Percentiles rank a stretch among this genome's conserved stretches.
Evolutionary conservation across 805 yeast genomes (phyloP).

Genomic region (Hanseniaspora guilliermondii): DNA sequence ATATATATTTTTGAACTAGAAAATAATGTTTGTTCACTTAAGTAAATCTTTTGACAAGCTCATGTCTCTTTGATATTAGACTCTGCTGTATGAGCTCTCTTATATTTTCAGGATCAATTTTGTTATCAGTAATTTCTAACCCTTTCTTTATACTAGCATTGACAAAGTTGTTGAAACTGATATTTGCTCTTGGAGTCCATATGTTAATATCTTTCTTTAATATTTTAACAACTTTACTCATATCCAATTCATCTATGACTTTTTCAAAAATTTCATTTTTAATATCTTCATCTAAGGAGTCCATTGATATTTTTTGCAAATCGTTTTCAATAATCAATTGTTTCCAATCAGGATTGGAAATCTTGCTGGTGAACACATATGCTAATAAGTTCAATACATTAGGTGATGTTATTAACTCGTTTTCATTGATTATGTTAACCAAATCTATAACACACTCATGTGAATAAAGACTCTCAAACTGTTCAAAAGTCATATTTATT

Average conservation of each 20-base stretch:
- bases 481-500: background rate
- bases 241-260: slow-evolving; percentile 44
- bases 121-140: slow-evolving; percentile 68
- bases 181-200: slow-evolving; percentile 42
- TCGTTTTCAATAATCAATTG: slow-evolving; percentile 31
- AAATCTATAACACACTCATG: background rate
- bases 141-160: slow-evolving; percentile 74
- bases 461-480: background rate
- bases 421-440: slow-evolving; percentile 1
- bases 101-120: slow-evolving; percentile 24
- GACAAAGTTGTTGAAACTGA: slow-evolving; percentile 51
- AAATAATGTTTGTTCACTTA: too few relatives aligned
- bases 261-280: slow-evolving; percentile 22
- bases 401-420: background rate
- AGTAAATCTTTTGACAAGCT: background rate
- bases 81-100: background rate
- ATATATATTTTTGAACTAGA: background rate
- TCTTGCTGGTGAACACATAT: background rate
- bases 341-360: slow-evolving; percentile 4
- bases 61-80: background rate
- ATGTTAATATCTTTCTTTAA: slow-evolving; percentile 30
- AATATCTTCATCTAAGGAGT: slow-evolving; percentile 18
- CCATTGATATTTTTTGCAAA: slow-evolving; percentile 59
- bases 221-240: slow-evolving; percentile 26
- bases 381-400: background rate